These are phyloP conservation scores for Geosmithia putterillii DNA, from an alignment of 2,329 filamentous ascomycete species.

Conservation along the genomic window DNA sequence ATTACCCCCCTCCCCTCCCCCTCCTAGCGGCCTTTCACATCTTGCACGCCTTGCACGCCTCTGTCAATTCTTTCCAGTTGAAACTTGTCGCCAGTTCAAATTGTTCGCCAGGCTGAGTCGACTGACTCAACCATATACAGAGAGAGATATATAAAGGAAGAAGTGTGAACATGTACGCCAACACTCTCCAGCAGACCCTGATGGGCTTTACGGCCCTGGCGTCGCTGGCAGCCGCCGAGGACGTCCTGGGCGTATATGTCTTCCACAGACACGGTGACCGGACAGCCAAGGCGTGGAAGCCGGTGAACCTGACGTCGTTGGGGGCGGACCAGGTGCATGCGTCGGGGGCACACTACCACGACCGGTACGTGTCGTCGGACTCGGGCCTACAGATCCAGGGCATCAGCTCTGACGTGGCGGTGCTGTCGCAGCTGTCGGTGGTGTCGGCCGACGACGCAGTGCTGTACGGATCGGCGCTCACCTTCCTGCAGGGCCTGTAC, in stretches of 20 bases:
- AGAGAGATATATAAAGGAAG: neutral
- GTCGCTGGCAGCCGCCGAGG: constrained; percentile 34
- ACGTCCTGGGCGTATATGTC: constrained; percentile 70
- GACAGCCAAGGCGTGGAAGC: constrained; percentile 62
- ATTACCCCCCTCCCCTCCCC: too few species aligned
- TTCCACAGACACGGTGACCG: constrained; percentile 87
- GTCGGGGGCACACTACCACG: constrained; percentile 64
- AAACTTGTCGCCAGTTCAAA: neutral
- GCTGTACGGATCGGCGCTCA: constrained; percentile 66
- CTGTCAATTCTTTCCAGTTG: neutral
- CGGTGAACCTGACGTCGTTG: constrained; percentile 63
- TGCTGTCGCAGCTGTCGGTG: constrained; percentile 61
- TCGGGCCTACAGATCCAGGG: constrained; percentile 50
- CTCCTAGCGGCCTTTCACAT: too few species aligned
- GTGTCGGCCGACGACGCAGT: constrained; percentile 65
- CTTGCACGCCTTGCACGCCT: too few species aligned
- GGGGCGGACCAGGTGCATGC: constrained; percentile 65
- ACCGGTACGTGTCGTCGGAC: constrained; percentile 56
- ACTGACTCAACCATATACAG: neutral
- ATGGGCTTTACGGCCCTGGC: neutral
- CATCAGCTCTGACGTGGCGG: constrained; percentile 54
- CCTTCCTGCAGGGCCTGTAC: constrained; percentile 78
- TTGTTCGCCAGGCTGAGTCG: neutral
- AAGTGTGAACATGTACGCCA: neutral
- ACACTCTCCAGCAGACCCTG: neutral